phyloP scores from a whole-genome alignment of 73 alveolate genomes.

The Blepharisma stoltei region DNA sequence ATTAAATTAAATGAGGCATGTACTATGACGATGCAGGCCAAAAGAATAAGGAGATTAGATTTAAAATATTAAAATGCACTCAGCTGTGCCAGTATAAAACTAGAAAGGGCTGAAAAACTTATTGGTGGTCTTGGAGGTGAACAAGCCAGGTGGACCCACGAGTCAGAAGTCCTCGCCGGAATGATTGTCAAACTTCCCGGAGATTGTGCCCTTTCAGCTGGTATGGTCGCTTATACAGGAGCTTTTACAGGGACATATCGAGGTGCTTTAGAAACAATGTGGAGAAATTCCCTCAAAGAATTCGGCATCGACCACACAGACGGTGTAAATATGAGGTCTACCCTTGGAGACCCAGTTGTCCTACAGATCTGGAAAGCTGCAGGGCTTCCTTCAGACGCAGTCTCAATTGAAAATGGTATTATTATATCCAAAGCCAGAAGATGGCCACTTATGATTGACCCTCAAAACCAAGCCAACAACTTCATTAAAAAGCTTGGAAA shows the following conservation, averaged over 20 bases:
- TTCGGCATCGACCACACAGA: slow-evolving; percentile 75
- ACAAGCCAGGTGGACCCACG: slow-evolving; percentile 96
- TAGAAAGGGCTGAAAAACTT: slow-evolving; percentile 96
- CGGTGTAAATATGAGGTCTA: slow-evolving; percentile 91
- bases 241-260: slow-evolving; percentile 92
- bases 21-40: slow-evolving; percentile 31
- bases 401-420: slow-evolving; percentile 96
- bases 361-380: slow-evolving; percentile 95
- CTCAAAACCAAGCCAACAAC: slow-evolving; percentile 97
- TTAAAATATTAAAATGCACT: slow-evolving; percentile 65
- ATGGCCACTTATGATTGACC: slow-evolving; percentile 99
- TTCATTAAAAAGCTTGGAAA: slow-evolving; percentile 98
- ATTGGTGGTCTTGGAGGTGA: slow-evolving; percentile 96
- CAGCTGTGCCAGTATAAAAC: no score
- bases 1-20: no score
- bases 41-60: slow-evolving; percentile 38
- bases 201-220: slow-evolving; percentile 93
- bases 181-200: slow-evolving; percentile 90
- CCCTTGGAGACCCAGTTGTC: slow-evolving; percentile 97
- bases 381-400: slow-evolving; percentile 92
- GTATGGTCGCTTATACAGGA: slow-evolving; percentile 96
- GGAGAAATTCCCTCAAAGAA: slow-evolving; percentile 80
- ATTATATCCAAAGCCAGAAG: slow-evolving; percentile 93
- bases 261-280: slow-evolving; percentile 78
- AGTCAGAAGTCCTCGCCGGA: slow-evolving; percentile 73